A percentile compares a stretch with the other conserved stretches of the same genome.
phyloP scores from a whole-genome alignment of 2,329 filamentous ascomycete species.

The Colletotrichum neosansevieriae region DNA sequence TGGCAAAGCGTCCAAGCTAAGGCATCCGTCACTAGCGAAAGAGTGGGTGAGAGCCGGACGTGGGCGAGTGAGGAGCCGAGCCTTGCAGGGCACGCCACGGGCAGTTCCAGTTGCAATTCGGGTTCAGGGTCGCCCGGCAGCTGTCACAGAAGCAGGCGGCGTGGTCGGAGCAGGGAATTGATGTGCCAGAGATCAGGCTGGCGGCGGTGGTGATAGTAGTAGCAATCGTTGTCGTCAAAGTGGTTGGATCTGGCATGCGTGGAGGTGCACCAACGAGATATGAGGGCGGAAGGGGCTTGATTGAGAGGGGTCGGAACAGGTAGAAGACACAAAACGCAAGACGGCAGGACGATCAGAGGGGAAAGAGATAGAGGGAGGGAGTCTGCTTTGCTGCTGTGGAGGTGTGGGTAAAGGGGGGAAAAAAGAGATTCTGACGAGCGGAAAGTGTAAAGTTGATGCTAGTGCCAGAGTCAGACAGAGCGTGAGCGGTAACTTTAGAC shows the following conservation, averaged over 20 bases:
- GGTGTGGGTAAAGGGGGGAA: constrained; percentile 12
- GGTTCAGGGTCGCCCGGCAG: constrained; percentile 20
- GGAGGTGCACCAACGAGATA: neutral
- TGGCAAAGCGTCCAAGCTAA: constrained; percentile 30
- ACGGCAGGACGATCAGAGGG: neutral
- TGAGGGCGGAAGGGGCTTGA: neutral
- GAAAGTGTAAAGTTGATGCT: constrained; percentile 38
- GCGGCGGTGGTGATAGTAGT: neutral
- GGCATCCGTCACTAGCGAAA: constrained; percentile 25
- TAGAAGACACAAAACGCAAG: neutral
- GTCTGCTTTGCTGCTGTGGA: neutral
- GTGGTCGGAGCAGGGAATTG: constrained; percentile 11
- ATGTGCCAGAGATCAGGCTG: constrained; percentile 23
- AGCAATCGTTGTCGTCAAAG: neutral
- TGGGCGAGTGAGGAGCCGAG: constrained; percentile 28
- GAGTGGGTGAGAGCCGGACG: constrained; percentile 5
- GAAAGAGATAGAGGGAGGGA: constrained; percentile 2
- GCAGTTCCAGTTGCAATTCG: constrained; percentile 4
- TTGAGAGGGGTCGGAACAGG: neutral
- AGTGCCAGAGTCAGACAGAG: constrained; percentile 21
- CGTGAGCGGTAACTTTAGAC: constrained; percentile 28
- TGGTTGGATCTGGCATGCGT: neutral
- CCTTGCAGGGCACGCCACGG: constrained; percentile 27
- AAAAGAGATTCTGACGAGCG: constrained; percentile 30
- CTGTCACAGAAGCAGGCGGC: constrained; percentile 21